These are phyloP conservation scores for Trypanosoma brucei DNA, from an alignment of 208 protist species.

Conservation along the genomic window DNA sequence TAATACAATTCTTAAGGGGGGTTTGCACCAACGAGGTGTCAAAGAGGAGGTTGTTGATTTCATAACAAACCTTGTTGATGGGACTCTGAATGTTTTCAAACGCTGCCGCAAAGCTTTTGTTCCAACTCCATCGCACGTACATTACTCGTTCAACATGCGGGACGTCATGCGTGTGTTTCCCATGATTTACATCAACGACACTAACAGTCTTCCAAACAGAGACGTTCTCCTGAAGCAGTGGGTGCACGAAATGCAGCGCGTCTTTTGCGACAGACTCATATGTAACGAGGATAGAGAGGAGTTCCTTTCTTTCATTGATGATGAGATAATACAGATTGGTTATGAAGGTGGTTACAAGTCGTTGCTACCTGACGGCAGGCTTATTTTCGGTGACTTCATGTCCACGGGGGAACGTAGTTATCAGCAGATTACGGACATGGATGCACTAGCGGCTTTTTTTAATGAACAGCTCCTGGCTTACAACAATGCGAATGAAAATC, in stretches of 20 bases:
- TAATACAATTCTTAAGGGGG: slow-evolving; percentile 89
- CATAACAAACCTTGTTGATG: slow-evolving; percentile 67
- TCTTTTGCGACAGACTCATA: slow-evolving; percentile 95
- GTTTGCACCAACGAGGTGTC: slow-evolving; percentile 74
- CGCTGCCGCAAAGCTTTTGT: slow-evolving; percentile 88
- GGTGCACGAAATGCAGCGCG: slow-evolving; percentile 94
- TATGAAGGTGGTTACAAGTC: slow-evolving; percentile 52
- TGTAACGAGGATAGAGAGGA: slow-evolving; percentile 77
- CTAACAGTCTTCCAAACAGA: slow-evolving; percentile 54
- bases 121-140: slow-evolving; percentile 96
- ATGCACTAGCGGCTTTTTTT: slow-evolving; percentile 57
- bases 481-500: slow-evolving; percentile 91
- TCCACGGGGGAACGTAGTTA: slow-evolving; percentile 68
- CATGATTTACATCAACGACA: slow-evolving; percentile 86
- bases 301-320: slow-evolving; percentile 73
- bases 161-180: slow-evolving; percentile 97
- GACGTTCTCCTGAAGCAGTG: slow-evolving; percentile 87
- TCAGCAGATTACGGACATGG: slow-evolving; percentile 88
- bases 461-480: slow-evolving; percentile 88
- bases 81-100: slow-evolving; percentile 92
- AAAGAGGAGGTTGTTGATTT: slow-evolving; percentile 51
- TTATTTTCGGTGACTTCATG: slow-evolving; percentile 94
- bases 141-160: slow-evolving; percentile 99
- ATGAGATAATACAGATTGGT: slow-evolving; percentile 60
- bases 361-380: slow-evolving; percentile 64